These are phyloP conservation scores for Myotisia sp. DNA, from an alignment of 2,329 filamentous ascomycete species.

Conservation along the genomic window DNA sequence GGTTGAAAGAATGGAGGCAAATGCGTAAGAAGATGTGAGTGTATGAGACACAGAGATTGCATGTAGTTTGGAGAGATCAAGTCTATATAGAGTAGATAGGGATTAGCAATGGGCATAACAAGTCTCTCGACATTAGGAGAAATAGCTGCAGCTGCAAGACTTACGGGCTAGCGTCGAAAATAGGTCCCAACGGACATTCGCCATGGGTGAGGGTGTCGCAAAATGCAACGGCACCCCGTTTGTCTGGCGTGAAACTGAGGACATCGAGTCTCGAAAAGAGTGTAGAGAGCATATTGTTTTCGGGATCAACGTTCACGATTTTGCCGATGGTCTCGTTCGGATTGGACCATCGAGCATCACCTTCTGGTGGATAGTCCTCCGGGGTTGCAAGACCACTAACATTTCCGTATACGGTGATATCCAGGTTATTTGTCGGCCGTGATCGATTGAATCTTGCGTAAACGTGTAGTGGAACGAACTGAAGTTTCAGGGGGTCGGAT, in stretches of 20 bases:
- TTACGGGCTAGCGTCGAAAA: constrained; percentile 47
- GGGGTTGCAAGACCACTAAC: constrained; percentile 57
- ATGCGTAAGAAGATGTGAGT: constrained; percentile 70
- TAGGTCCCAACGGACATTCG: constrained; percentile 60
- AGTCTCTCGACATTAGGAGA: constrained; percentile 3
- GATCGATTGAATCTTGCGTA: constrained; percentile 44
- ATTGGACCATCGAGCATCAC: constrained; percentile 50
- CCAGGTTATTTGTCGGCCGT: constrained; percentile 37
- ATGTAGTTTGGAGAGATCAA: constrained; percentile 43
- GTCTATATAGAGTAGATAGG: neutral
- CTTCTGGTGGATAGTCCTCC: constrained; percentile 44
- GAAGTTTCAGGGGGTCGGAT: constrained; percentile 48
- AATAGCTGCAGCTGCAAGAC: constrained; percentile 14
- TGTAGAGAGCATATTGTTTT: constrained; percentile 53
- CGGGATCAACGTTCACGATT: constrained; percentile 51
- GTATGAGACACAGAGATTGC: constrained; percentile 60
- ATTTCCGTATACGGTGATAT: constrained; percentile 77
- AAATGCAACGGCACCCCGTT: constrained; percentile 43
- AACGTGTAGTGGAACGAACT: constrained; percentile 64
- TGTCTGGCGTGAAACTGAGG: constrained; percentile 60
- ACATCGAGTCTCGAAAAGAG: constrained; percentile 58
- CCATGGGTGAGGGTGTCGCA: constrained; percentile 48
- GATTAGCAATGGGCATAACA: constrained; percentile 1
- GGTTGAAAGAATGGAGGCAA: constrained; percentile 64
- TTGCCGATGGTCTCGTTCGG: constrained; percentile 54